Conservation (phyloP, 306 rosid species). For the Lagenaria siceraria region DNA sequence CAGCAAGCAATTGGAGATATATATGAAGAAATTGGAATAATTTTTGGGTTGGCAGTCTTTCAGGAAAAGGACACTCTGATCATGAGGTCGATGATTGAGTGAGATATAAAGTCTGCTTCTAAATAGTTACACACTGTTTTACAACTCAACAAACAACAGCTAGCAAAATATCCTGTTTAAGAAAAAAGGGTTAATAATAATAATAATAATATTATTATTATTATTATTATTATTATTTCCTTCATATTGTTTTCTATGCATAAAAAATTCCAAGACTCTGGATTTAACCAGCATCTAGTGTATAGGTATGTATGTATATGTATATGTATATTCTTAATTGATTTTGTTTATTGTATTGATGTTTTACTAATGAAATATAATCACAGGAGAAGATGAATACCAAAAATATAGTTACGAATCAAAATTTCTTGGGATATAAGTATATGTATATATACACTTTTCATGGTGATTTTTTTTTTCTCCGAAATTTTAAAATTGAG, state of each 20-base stretch:
- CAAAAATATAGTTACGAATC: too few species aligned
- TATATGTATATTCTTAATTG: too few species aligned
- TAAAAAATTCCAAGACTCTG: not conserved
- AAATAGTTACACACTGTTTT: conserved; percentile 7
- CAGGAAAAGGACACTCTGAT: conserved; percentile 9
- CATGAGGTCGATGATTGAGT: conserved; percentile 34
- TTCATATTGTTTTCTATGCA: not conserved
- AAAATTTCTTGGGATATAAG: not conserved
- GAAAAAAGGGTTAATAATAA: not conserved
- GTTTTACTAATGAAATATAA: too few species aligned
- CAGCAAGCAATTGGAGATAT: not conserved
- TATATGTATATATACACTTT: too few species aligned
- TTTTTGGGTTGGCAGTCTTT: conserved; percentile 4
- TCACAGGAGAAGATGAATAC: too few species aligned
- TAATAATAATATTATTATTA: too few species aligned
- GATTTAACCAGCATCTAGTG: not conserved
- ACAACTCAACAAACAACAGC: conserved; percentile 9
- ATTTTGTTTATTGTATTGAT: too few species aligned
- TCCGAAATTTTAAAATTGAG: too few species aligned
- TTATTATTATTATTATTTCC: not conserved
- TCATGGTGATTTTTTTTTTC: too few species aligned
- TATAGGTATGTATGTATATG: too few species aligned
- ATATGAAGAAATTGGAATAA: conserved; percentile 6
- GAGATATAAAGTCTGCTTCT: conserved; percentile 7
- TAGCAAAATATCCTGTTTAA: conserved; percentile 13